Conservation (phyloP, 805 yeast species). For the Blastobotrys americana region DNA sequence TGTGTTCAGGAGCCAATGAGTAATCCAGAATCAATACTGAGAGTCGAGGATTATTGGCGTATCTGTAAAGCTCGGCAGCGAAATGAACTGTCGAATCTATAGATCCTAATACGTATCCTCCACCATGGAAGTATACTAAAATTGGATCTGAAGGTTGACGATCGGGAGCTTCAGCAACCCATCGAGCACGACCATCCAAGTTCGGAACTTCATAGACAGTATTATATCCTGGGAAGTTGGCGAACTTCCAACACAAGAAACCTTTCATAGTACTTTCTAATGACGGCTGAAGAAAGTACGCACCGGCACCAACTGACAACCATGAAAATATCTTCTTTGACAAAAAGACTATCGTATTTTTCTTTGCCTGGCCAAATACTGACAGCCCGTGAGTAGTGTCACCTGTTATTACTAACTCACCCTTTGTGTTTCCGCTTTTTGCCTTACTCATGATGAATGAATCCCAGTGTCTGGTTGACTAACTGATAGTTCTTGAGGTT, state of each 20-base stretch:
- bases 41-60: conserved; percentile 8
- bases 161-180: conserved; percentile 14
- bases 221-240: neutral
- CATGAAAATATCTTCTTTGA: neutral
- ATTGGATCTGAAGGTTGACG: conserved; percentile 15
- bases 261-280: neutral
- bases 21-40: conserved; percentile 13
- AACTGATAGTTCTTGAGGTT: no score
- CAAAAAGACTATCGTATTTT: neutral
- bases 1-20: conserved; percentile 9
- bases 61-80: conserved; percentile 5
- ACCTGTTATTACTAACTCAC: neutral
- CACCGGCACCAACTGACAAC: neutral
- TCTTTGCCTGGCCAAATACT: neutral
- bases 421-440: no score
- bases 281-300: neutral
- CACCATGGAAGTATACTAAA: conserved; percentile 16
- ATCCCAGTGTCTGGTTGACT: no score
- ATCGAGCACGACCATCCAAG: neutral
- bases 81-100: conserved; percentile 5
- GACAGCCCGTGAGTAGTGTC: neutral
- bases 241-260: neutral
- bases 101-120: conserved; percentile 13
- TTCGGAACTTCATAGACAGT: neutral
- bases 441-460: no score